Evolutionary conservation across 2,329 filamentous ascomycete species (phyloP), one percentile per base, ranked within the genome.

Genomic region (Fusarium ramigenum): DNA sequence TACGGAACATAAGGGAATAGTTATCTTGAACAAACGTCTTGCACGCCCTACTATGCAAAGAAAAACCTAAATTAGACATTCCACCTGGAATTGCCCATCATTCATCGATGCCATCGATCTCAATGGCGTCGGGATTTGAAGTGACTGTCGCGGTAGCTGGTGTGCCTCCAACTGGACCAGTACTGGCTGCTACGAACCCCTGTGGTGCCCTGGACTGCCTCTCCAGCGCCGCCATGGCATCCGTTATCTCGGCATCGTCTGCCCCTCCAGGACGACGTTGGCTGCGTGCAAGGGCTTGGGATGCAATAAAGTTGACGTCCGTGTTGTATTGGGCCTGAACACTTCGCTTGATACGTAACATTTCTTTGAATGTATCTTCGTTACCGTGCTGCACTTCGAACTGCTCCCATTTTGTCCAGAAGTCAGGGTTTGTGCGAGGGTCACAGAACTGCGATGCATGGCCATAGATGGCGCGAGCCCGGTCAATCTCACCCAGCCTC

Each of bases 311-410:
- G 81, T 95, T 97, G 86, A 99, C 96, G 79, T 99, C 96, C 49
- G 97, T 99, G 80, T 98, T 98, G 87, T 97, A 99, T 84, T 98
- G 94, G 60, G 96, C 96, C 83, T 98, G 95, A 18, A 99, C 96
- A 82, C 94, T 97, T 80, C 96, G 88, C 87, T 98, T 99, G 86
- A 99, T 95, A 36, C 96, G 92, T 71, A 98, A 87, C 96, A 99
- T 99, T 82, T 99, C 96, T 85, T 97, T 98, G 88, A 97, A 99
- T 0, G 97, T 99, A 82, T 99, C 96, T 82, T 99, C 97, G 83
- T 99, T 99, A 74, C 96, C 96, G 80, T 99, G 96, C 81, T 97
- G 93, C 28, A 98, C 95, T 83, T 99, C 97, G 82, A 99, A 99
- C 61, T 91, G 88, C 83, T 99, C 96, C 96, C 96, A 99, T 81